Percentiles rank a stretch among this genome's conserved stretches.
Evolutionary conservation across 2,329 filamentous ascomycete genomes (phyloP).

Genomic region (Chrysoporthe cubensis): DNA sequence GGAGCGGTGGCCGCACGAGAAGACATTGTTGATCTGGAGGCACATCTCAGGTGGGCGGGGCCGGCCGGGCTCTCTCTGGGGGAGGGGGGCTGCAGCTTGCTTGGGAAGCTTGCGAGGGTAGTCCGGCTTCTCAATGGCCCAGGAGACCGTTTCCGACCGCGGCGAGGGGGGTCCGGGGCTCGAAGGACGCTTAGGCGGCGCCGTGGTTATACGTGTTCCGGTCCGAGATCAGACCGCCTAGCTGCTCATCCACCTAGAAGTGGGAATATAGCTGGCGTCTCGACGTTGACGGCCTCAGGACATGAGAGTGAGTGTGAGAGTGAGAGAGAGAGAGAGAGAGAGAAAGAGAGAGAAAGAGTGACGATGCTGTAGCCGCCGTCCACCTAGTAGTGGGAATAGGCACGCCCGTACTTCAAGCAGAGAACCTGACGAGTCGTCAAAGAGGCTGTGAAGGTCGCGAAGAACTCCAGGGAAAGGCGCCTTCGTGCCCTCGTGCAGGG

Average conservation of each 20-base stretch:
- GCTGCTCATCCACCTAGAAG: constrained; percentile 4
- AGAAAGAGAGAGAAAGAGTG: neutral
- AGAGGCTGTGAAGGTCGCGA: neutral
- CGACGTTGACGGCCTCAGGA: neutral
- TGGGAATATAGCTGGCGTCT: neutral
- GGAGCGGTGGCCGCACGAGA: constrained; percentile 33
- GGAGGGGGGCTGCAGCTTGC: neutral
- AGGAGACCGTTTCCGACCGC: too few relatives aligned
- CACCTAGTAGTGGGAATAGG: constrained; percentile 28
- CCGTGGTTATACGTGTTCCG: neutral
- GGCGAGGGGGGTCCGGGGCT: too few relatives aligned
- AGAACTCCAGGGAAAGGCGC: too few relatives aligned
- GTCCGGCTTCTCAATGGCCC: too few relatives aligned
- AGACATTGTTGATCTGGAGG: constrained; percentile 33
- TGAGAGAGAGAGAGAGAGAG: neutral
- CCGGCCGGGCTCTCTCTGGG: neutral
- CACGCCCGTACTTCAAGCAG: neutral
- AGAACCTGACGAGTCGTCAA: neutral
- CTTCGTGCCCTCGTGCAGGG: too few relatives aligned
- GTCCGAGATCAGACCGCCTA: neutral
- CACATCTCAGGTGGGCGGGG: constrained; percentile 30
- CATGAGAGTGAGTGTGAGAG: neutral
- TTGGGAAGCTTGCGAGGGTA: neutral
- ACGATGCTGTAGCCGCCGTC: constrained; percentile 7
- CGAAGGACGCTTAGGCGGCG: too few relatives aligned